phyloP scores from a whole-genome alignment of 768 basidiomycete genomes.

The Termitomyces sp. region DNA sequence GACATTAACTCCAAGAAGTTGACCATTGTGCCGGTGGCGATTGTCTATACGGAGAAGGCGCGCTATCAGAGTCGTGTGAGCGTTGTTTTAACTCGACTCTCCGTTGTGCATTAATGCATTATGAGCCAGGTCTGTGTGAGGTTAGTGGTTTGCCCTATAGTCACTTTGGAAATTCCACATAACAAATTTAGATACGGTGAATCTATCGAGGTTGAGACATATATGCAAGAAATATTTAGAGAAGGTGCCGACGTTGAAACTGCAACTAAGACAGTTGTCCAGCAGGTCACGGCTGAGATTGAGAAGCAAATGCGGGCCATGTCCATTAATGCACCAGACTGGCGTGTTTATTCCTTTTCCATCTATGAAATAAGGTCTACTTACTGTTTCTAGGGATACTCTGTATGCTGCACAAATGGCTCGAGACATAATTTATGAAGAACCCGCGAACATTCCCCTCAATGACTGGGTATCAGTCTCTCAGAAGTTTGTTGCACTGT shows the following conservation, averaged over 20 bases:
- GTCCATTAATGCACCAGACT: background rate
- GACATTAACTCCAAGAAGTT: conserved; percentile 26
- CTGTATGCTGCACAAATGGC: background rate
- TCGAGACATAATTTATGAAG: background rate
- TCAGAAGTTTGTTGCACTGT: background rate
- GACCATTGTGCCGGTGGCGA: conserved; percentile 57
- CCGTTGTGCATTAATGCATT: background rate
- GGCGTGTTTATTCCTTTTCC: background rate
- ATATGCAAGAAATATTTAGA: background rate
- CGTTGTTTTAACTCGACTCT: background rate
- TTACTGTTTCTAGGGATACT: background rate
- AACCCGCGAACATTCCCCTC: background rate
- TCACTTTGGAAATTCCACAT: background rate
- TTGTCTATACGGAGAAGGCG: conserved; percentile 70
- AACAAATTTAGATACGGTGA: background rate
- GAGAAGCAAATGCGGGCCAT: background rate
- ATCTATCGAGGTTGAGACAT: background rate
- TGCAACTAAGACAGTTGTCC: background rate
- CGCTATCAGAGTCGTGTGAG: background rate
- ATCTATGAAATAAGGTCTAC: background rate
- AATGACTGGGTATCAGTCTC: background rate
- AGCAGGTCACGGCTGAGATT: background rate
- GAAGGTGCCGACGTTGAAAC: background rate
- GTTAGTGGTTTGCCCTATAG: background rate
- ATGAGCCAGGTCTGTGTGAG: background rate